Conservation (phyloP, 495 filamentous ascomycete species). For the Aspergillus carlsbadensis region DNA sequence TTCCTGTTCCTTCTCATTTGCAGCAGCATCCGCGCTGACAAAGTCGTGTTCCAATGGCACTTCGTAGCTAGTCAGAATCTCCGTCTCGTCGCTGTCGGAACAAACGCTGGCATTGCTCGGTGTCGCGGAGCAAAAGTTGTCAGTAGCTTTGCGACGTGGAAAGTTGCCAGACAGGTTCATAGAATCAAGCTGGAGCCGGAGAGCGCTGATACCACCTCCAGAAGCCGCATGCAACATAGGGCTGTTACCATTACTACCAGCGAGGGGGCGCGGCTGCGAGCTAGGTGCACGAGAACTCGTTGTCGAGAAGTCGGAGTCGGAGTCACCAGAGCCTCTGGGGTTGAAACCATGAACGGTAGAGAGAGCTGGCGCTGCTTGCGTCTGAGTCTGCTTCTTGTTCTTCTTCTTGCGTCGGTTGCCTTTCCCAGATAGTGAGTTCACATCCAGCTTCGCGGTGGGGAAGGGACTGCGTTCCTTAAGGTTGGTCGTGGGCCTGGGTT, state of each 20-base stretch:
- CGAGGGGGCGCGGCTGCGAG: constrained; percentile 26
- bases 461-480: constrained; percentile 18
- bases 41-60: constrained; percentile 87
- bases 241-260: constrained; percentile 37
- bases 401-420: constrained; percentile 43
- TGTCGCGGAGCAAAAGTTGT: constrained; percentile 41
- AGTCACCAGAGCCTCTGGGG: constrained; percentile 80
- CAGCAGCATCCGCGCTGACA: constrained; percentile 65
- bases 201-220: constrained; percentile 70
- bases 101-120: constrained; percentile 55
- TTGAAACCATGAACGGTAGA: constrained; percentile 80
- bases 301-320: constrained; percentile 74
- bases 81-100: constrained; percentile 57
- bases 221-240: constrained; percentile 58
- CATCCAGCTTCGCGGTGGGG: constrained; percentile 24
- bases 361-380: constrained; percentile 58
- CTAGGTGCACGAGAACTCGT: constrained; percentile 47
- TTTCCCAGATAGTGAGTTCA: constrained; percentile 32
- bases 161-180: constrained; percentile 54
- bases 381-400: constrained; percentile 49
- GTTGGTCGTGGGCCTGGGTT: constrained; percentile 13
- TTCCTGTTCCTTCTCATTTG: constrained; percentile 29
- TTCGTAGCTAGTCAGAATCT: constrained; percentile 76
- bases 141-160: constrained; percentile 17
- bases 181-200: constrained; percentile 74